A percentile compares a stretch with the other conserved stretches of the same genome.
These are phyloP conservation scores for Auricularia sp. DNA, from an alignment of 768 basidiomycete species.

Conservation along the genomic window DNA sequence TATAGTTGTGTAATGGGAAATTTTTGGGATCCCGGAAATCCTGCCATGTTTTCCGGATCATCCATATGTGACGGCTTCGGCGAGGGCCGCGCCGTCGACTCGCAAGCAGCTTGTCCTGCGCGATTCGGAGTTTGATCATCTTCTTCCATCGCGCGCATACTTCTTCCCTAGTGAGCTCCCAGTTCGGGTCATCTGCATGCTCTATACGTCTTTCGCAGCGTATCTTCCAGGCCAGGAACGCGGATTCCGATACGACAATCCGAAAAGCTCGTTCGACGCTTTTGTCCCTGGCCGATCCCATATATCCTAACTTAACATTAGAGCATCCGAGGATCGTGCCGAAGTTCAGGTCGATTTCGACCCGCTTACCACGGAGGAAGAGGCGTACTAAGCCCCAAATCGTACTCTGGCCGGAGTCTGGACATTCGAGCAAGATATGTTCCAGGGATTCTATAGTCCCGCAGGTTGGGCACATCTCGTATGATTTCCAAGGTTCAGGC, in stretches of 20 bases:
- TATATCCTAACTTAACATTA: background rate
- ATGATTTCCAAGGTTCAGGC: constrained; percentile 3
- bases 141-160: no score
- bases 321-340: background rate
- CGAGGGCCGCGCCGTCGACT: no score
- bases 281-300: background rate
- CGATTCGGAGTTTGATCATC: no score
- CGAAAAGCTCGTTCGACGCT: background rate
- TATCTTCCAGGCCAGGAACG: background rate
- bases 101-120: no score
- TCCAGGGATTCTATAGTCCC: constrained; percentile 11
- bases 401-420: constrained; percentile 10
- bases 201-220: background rate
- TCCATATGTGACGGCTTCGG: no score
- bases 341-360: background rate
- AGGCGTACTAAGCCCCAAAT: constrained; percentile 10
- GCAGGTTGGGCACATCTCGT: constrained; percentile 11
- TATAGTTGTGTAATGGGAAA: no score
- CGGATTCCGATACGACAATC: background rate
- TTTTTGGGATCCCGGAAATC: no score
- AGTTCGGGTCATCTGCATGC: background rate
- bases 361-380: constrained; percentile 6
- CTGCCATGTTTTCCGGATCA: no score
- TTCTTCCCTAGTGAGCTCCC: background rate
- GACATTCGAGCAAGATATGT: constrained; percentile 16